Percentiles rank a stretch among this genome's conserved stretches.
These are phyloP conservation scores for Silene conica DNA, from an alignment of 148 eudicot species.

Conservation along the genomic window DNA sequence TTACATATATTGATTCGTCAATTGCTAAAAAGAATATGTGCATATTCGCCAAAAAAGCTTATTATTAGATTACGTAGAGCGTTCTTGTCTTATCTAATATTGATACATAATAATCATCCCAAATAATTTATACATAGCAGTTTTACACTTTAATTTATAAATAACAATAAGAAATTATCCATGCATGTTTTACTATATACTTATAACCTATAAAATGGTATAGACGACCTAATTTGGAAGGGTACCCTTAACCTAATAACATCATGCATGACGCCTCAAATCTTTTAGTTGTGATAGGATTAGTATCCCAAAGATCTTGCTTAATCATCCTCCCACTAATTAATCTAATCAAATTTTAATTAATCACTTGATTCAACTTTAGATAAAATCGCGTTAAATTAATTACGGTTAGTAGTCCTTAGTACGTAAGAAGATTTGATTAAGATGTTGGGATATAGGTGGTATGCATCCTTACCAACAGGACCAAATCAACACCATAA, in stretches of 20 bases:
- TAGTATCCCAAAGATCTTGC: neutral
- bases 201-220: neutral
- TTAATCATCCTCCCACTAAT: slow-evolving; percentile 2
- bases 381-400: neutral
- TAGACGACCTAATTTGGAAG: neutral
- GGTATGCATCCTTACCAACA: neutral
- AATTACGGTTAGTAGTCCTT: neutral
- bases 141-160: too few relatives aligned
- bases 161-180: neutral
- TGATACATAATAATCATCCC: too few relatives aligned
- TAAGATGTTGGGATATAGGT: slow-evolving; percentile 13
- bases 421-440: neutral
- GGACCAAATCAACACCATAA: neutral
- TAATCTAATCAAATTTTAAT: neutral
- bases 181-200: neutral
- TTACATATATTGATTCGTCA: too few relatives aligned
- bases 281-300: neutral
- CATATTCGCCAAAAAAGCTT: too few relatives aligned
- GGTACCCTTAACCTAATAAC: neutral
- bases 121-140: too few relatives aligned
- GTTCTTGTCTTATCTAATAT: too few relatives aligned
- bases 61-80: too few relatives aligned
- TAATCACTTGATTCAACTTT: neutral
- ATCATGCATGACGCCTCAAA: slow-evolving; percentile 16
- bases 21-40: too few relatives aligned